Conservation (phyloP, 352 stramenopile genomes). For the Pythium insidiosum region DNA sequence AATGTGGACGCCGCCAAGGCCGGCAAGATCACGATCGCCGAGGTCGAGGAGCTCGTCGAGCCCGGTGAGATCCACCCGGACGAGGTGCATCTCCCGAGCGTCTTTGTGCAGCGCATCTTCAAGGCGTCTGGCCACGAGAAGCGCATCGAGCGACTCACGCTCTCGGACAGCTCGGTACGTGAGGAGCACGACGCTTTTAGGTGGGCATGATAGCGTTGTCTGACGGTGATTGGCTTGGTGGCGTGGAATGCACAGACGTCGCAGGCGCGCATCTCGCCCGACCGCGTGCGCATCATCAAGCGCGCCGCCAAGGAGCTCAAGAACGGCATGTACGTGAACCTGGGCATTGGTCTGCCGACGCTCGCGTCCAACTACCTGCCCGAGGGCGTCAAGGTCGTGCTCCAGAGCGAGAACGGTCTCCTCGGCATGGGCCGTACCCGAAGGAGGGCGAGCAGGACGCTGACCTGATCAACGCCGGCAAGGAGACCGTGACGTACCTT, state of each 20-base stretch:
- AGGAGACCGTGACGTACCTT: slow-evolving; percentile 94
- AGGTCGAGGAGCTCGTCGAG: slow-evolving; percentile 94
- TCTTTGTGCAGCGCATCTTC: slow-evolving; percentile 96
- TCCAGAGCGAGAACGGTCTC: slow-evolving; percentile 96
- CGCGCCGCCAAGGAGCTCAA: slow-evolving; percentile 84
- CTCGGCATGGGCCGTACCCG: slow-evolving; percentile 92
- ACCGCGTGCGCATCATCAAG: slow-evolving; percentile 91
- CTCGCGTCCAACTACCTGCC: slow-evolving; percentile 95
- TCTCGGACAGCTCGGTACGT: slow-evolving; percentile 55
- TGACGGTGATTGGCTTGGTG: neutral
- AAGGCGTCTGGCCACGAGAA: slow-evolving; percentile 88
- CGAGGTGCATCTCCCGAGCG: slow-evolving; percentile 92
- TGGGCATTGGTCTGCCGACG: slow-evolving; percentile 95
- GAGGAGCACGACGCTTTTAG: too few relatives aligned
- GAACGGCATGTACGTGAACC: slow-evolving; percentile 97
- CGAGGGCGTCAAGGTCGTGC: slow-evolving; percentile 89
- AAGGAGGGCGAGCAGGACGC: slow-evolving; percentile 84
- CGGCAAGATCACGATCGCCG: slow-evolving; percentile 88
- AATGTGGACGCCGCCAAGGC: slow-evolving; percentile 95
- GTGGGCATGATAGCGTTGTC: too few relatives aligned
- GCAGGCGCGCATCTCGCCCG: slow-evolving; percentile 51
- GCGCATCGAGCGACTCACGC: slow-evolving; percentile 90
- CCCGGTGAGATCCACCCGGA: slow-evolving; percentile 91
- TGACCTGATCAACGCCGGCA: slow-evolving; percentile 97
- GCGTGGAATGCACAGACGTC: slow-evolving; percentile 22